Base-by-base conservation (phyloP, 176 grass and related monocot species). In the Raddia guianensis region DNA sequence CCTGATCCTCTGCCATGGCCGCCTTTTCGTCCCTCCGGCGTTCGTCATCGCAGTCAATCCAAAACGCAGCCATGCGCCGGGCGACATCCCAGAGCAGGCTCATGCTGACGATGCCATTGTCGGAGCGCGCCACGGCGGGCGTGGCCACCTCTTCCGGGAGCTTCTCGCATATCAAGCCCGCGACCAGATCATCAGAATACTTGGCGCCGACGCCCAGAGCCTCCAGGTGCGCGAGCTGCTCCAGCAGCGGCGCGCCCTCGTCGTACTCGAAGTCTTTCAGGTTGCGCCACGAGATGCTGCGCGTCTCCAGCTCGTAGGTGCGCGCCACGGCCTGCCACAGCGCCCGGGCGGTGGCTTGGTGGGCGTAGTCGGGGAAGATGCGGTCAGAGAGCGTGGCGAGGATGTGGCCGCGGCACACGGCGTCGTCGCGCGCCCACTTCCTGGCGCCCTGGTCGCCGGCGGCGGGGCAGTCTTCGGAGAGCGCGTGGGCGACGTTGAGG, bases 361-460 rank as follows among this genome's bases (percentile, higher is more conserved):
- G 88, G 5, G 12, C 37, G 37, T 40, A 40, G 37, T 40, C 37
- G 3, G 37, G 37, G 37, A 40, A 40, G 37, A 40, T 2, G 37
- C 2, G 37, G 4, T 86, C 59, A 4, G 79, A 72, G 83, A 86
- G 77, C 47, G 72, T 15, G 20, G 58, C 3, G 53, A 90, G 83
- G 78, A 90, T 82, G 78, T 86, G 83, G 58, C 83, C 88, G 0
- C 88, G 79, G 68, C 66, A 90, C n/a, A 90, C 7, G 13, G 60
- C 59, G 73, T 86, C 83, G 9, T 86, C 65, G 43, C 57, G 77
- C 3, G 52, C 55, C 71, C 82, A 66, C 55, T 60, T 63, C 68
- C 68, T 52, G 27, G 45, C 40, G 0, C 55, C 45, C 4, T 27
- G 7, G 2, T 8, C 10, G 1, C 9, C 27, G 16, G 21, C 27